Evolutionary conservation across 257 asterid species (phyloP).

Genomic region (Solanum ossicruentum): DNA sequence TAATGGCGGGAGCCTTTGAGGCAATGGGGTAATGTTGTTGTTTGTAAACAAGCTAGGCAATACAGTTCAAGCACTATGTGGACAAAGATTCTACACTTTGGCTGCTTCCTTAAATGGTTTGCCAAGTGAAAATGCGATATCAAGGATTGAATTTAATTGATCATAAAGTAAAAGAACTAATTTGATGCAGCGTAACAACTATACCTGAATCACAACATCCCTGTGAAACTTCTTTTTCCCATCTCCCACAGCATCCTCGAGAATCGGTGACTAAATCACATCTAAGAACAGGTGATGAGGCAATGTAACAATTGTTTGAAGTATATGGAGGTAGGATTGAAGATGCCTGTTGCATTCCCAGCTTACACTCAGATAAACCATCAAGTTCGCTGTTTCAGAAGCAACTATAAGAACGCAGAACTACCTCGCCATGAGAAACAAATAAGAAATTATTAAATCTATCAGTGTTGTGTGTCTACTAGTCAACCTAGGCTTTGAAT

Average conservation of each 20-base stretch:
- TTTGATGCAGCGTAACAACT: not conserved
- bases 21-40: no score
- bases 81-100: not conserved
- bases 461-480: not conserved
- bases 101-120: not conserved
- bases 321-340: not conserved
- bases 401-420: not conserved
- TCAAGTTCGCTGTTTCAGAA: conserved; percentile 16
- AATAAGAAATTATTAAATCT: not conserved
- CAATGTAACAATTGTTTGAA: not conserved
- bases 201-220: conserved; percentile 13
- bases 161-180: not conserved
- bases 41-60: not conserved
- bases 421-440: not conserved
- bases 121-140: not conserved
- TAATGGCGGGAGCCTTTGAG: no score
- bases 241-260: conserved; percentile 6
- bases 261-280: not conserved
- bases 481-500: not conserved
- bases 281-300: not conserved
- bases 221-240: conserved; percentile 1
- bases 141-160: not conserved
- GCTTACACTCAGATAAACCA: conserved; percentile 8
- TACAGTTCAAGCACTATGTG: not conserved
- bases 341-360: conserved; percentile 4